These are phyloP conservation scores for Porphyrellus cyaneotinctus DNA, from an alignment of 768 basidiomycete genomes.

Conservation along the genomic window DNA sequence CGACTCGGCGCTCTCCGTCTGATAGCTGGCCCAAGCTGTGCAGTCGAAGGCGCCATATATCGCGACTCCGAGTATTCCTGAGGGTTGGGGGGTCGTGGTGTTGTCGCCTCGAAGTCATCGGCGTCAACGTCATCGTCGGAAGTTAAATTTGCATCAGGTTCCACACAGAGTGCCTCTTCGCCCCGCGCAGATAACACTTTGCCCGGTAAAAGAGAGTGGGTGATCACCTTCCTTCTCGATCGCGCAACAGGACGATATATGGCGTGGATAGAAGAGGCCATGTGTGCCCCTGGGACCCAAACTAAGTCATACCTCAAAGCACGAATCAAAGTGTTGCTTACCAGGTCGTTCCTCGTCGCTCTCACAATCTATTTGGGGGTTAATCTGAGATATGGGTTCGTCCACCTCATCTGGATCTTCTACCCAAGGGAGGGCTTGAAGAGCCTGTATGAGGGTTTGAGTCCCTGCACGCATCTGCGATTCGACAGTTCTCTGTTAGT, in stretches of 20 bases:
- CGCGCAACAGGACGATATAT: slow-evolving; percentile 80
- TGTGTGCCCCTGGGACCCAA: slow-evolving; percentile 35
- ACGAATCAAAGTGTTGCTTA: slow-evolving; percentile 26
- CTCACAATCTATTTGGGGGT: slow-evolving; percentile 45
- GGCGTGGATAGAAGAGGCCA: slow-evolving; percentile 85
- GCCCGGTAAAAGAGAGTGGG: slow-evolving; percentile 14
- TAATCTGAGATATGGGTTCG: slow-evolving; percentile 43
- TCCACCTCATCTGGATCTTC: slow-evolving; percentile 68
- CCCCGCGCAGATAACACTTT: slow-evolving; percentile 7
- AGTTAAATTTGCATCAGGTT: slow-evolving; percentile 30
- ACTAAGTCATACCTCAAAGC: background rate
- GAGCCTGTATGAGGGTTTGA: slow-evolving; percentile 83
- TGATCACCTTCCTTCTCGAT: slow-evolving; percentile 42
- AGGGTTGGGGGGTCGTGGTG: slow-evolving; percentile 37
- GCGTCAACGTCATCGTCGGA: slow-evolving; percentile 54
- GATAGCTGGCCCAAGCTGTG: slow-evolving; percentile 18
- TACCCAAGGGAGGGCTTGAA: slow-evolving; percentile 80
- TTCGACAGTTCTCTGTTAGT: slow-evolving; percentile 4
- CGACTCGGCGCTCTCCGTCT: slow-evolving; percentile 33
- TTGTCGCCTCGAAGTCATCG: slow-evolving; percentile 55
- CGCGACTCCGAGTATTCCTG: slow-evolving; percentile 8
- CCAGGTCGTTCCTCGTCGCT: slow-evolving; percentile 58
- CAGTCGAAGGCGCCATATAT: slow-evolving; percentile 2
- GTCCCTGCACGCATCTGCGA: slow-evolving; percentile 81
- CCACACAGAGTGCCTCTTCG: slow-evolving; percentile 28